Conservation (phyloP, 768 basidiomycete species). For the Tricholoma matsutake region DNA sequence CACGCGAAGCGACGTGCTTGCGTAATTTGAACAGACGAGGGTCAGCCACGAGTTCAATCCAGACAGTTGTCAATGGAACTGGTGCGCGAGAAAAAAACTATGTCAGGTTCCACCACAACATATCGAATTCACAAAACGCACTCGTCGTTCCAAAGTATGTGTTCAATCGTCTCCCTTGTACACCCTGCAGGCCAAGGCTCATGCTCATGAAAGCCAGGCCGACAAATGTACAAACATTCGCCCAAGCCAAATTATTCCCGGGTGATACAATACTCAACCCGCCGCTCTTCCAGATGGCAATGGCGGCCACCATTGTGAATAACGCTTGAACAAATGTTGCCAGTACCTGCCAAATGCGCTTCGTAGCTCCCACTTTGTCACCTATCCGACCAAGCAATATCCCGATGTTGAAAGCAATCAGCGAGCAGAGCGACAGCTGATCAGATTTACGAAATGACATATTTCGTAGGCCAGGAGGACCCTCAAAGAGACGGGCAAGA, state of each 20-base stretch:
- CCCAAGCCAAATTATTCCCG: conserved; percentile 70
- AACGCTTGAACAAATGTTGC: conserved; percentile 74
- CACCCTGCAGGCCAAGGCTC: conserved; percentile 81
- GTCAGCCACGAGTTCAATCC: conserved; percentile 85
- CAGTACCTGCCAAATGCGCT: conserved; percentile 67
- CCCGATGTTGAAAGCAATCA: conserved; percentile 70
- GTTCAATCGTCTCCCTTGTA: conserved; percentile 76
- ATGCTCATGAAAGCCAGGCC: conserved; percentile 81
- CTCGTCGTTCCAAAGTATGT: conserved; percentile 83
- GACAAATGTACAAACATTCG: conserved; percentile 59
- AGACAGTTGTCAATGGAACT: conserved; percentile 84
- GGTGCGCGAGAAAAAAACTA: conserved; percentile 1
- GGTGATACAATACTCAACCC: conserved; percentile 48
- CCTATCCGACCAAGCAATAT: conserved; percentile 78
- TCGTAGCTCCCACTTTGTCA: conserved; percentile 72
- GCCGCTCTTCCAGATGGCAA: conserved; percentile 69
- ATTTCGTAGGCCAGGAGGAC: conserved; percentile 43
- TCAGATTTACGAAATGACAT: conserved; percentile 73
- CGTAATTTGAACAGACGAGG: conserved; percentile 64
- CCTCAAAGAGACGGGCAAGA: conserved; percentile 71
- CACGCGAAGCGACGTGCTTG: conserved; percentile 53
- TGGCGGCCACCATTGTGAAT: conserved; percentile 69
- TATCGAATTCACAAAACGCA: conserved; percentile 30
- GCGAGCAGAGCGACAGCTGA: conserved; percentile 75
- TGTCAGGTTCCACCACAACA: not conserved